These are phyloP conservation scores for Aphanomyces astaci DNA, from an alignment of 352 stramenopile genomes.

Conservation along the genomic window DNA sequence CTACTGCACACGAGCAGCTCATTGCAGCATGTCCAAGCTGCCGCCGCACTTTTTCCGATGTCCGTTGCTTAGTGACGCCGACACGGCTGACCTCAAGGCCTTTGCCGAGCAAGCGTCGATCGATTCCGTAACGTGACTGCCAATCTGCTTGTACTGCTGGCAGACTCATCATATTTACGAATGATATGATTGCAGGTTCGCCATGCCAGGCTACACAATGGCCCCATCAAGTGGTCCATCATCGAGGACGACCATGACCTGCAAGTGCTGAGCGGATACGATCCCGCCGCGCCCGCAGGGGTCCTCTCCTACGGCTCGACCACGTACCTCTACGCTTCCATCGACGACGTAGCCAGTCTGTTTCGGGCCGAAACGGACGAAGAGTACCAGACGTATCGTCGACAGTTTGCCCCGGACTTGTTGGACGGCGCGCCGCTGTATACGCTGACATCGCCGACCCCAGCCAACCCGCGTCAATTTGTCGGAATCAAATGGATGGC, in stretches of 20 bases:
- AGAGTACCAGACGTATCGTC: constrained; percentile 29
- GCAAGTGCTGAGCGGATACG: constrained; percentile 57
- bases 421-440: constrained; percentile 57
- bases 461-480: constrained; percentile 45
- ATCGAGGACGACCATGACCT: constrained; percentile 49
- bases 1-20: too few relatives aligned
- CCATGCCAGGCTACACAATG: constrained; percentile 52
- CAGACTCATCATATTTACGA: too few relatives aligned
- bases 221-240: constrained; percentile 73
- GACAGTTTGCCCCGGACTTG: constrained; percentile 34
- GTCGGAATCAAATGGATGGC: constrained; percentile 67
- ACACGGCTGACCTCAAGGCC: constrained; percentile 57
- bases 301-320: constrained; percentile 31
- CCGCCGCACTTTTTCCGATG: constrained; percentile 61
- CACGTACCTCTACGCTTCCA: constrained; percentile 60
- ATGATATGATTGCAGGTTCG: constrained; percentile 41
- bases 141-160: too few relatives aligned
- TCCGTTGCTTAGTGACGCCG: constrained; percentile 52
- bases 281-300: neutral
- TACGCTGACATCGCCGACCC: constrained; percentile 33
- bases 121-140: constrained; percentile 33
- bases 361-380: constrained; percentile 68
- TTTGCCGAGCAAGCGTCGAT: constrained; percentile 73
- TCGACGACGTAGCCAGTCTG: constrained; percentile 76
- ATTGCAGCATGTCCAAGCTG: too few relatives aligned